Base-by-base conservation (phyloP, 805 yeast species). In the Yamadazyma akitaensis region DNA sequence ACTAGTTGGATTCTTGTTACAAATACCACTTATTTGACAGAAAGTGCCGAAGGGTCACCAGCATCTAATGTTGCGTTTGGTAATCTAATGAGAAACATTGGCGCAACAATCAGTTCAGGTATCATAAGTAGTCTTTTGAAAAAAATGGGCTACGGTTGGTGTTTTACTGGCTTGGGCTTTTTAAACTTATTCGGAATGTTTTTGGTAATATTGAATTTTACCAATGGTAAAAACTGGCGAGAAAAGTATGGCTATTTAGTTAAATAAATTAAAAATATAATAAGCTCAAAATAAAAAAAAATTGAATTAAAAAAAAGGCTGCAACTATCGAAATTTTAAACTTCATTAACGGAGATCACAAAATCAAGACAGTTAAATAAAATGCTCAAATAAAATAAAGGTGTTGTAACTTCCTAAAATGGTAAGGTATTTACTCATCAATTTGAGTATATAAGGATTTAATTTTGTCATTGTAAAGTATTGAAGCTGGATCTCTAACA, bases 1-100 rank as follows among this genome's bases (percentile, higher is more conserved):
- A 68, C 77, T 68, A 75, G 82, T 0, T 79, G 81, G 76, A 75
- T 77, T 26, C 76, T 77, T 49, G 75, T 76, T 17, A 71, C 78
- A 0, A 75, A 75, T 3, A 77, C 80, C 49, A 76, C 84, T 0
- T 79, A 79, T 55, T 56, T 79, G 41, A 72, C 81, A 1, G 84
- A 79, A 50, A 65, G 78, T 33, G 64, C 76, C 11, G 64, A 73
- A 4, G 72, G 68, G 1, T 77, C 75, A 51, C 76, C 82, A 1
- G 80, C 83, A 1, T 69, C 80, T 0, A 68, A 73, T 43, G 80
- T 79, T 19, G 81, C 84, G 0, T 58, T 79, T 39, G 79, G 79
- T 1, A 79, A 79, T 49, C 62, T 76, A 43, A 70, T 77, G 55
- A 67, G 84, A 54, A 79, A 79, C 50, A 53, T 70, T 2, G 79